Conservation (phyloP, 768 basidiomycete genomes). For the Calvatia gigantea region DNA sequence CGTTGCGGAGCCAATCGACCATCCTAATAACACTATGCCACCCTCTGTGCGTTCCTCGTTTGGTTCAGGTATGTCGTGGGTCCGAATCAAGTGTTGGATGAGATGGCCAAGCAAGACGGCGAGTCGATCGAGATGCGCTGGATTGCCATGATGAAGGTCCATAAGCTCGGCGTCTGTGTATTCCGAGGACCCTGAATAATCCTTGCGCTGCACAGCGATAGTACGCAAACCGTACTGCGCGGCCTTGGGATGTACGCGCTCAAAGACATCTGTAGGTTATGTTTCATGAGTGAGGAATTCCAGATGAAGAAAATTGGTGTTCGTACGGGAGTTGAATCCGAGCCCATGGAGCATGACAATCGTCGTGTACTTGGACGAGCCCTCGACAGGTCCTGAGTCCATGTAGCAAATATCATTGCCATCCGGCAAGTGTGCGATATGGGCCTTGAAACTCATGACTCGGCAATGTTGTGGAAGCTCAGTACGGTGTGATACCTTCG, state of each 20-base stretch:
- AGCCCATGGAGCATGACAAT: conserved; percentile 31
- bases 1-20: conserved; percentile 33
- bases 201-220: conserved; percentile 27
- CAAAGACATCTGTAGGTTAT: conserved; percentile 12
- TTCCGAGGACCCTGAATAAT: conserved; percentile 30
- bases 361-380: conserved; percentile 31
- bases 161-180: conserved; percentile 31
- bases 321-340: conserved; percentile 31
- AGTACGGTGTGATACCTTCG: no score
- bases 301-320: not conserved
- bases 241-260: conserved; percentile 20
- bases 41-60: conserved; percentile 24
- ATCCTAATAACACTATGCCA: conserved; percentile 35
- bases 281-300: no score
- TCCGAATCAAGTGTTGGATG: conserved; percentile 24
- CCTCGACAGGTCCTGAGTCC: conserved; percentile 29
- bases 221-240: conserved; percentile 23
- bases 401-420: conserved; percentile 27
- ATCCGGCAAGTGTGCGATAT: conserved; percentile 18
- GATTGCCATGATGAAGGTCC: conserved; percentile 22
- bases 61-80: conserved; percentile 23
- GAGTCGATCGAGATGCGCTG: conserved; percentile 24
- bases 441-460: not conserved
- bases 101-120: conserved; percentile 25
- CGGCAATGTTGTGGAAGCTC: not conserved